Evolutionary conservation across 805 yeast species (phyloP).

Genomic region (Monosporozyma servazzii): DNA sequence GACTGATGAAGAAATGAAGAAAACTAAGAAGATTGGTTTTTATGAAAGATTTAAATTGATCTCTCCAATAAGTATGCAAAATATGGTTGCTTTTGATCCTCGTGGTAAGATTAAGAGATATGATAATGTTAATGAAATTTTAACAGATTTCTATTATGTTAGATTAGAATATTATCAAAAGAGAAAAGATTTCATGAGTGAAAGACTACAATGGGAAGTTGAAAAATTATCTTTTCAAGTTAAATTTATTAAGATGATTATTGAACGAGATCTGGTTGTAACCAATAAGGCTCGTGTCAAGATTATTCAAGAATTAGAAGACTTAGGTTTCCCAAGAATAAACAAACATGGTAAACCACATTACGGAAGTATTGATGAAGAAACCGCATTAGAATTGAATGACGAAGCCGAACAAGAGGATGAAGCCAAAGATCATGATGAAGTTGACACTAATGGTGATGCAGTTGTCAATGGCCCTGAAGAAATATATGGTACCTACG

Average conservation of each 20-base stretch:
- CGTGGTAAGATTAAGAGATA: constrained; percentile 80
- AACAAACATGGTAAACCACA: constrained; percentile 61
- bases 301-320: constrained; percentile 54
- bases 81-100: constrained; percentile 95
- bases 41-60: constrained; percentile 76
- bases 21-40: constrained; percentile 64
- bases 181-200: constrained; percentile 73
- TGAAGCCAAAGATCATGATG: constrained; percentile 34
- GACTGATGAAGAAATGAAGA: constrained; percentile 72
- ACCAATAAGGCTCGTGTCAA: constrained; percentile 64
- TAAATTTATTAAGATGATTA: constrained; percentile 81
- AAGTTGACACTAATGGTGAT: constrained; percentile 26
- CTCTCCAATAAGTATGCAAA: constrained; percentile 58
- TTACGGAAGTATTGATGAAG: constrained; percentile 33
- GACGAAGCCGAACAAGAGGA: constrained; percentile 36
- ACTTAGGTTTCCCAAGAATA: constrained; percentile 64
- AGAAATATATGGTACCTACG: constrained; percentile 58
- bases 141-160: constrained; percentile 75
- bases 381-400: constrained; percentile 17
- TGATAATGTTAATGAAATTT: constrained; percentile 63
- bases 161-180: constrained; percentile 85
- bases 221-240: constrained; percentile 76
- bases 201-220: constrained; percentile 61
- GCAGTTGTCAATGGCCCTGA: constrained; percentile 35
- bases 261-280: constrained; percentile 60